Evolutionary conservation across 2,329 filamentous ascomycete species (phyloP), one percentile per base, ranked within the genome.

Genomic region (Colletotrichum melonis): DNA sequence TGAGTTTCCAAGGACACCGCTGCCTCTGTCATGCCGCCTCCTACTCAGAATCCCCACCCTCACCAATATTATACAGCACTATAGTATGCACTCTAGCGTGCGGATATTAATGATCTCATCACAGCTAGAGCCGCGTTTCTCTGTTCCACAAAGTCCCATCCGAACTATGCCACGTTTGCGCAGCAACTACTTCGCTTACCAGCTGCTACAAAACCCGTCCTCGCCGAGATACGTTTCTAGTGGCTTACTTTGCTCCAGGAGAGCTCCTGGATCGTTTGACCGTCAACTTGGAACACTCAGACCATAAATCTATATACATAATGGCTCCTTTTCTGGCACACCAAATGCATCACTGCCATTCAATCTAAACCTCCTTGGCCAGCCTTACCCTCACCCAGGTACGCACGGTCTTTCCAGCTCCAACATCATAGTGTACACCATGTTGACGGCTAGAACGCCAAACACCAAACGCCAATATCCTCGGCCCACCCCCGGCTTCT

Each of bases 291-390:
- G 7, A 35, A 12, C n/a, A 24, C 19, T 62, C 46, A 19, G 14
- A 24, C 35, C 54, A 16, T 32, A 9, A 19, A 11, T 22, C 54
- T 66, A 24, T 24, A 30, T 32, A 42, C 35, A 42, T 32, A 22
- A 54, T 22, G 22, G 32, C 38, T 19, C 38, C 30, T 9, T 42
- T 67, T 52, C 57, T 63, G 65, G 38, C 26, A 56, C 65, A 38
- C 30, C 56, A n/a, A 63, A 49, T 63, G 63, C 63, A 62, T 67
- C 56, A 68, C 26, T 28, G 19, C 16, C 26, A 22, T 62, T 59
- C n/a, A 42, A 35, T 19, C 26, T 26, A 16, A 30, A 54, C 42
- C 42, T 42, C 38, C 38, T 16, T 38, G n/a, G 26, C 32, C 26
- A 42, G n/a, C 16, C 24, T n/a, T 49, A 55, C 35, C 28, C 65